Evolutionary conservation across 2,329 filamentous ascomycete species (phyloP).

Genomic region (Apiospora marii): DNA sequence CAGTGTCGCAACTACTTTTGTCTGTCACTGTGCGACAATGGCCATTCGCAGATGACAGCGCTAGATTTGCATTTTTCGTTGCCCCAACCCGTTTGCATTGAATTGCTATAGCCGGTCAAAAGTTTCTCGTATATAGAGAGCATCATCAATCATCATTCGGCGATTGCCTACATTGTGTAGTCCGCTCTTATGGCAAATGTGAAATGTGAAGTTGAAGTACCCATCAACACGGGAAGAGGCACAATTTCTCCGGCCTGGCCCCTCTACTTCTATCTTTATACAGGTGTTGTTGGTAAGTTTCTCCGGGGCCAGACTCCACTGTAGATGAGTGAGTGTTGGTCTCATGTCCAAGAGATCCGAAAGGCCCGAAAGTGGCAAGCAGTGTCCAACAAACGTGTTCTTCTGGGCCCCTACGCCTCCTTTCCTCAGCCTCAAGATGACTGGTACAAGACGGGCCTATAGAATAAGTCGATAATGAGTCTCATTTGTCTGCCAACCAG

Average conservation of each 20-base stretch:
- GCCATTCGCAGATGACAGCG: background rate
- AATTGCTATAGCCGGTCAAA: background rate
- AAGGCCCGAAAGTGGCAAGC: no score
- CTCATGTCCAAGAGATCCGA: no score
- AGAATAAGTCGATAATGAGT: background rate
- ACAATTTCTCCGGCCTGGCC: background rate
- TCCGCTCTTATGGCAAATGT: background rate
- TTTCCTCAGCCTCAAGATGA: background rate
- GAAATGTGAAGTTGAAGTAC: background rate
- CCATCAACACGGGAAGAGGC: background rate
- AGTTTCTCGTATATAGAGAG: background rate
- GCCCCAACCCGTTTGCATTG: background rate
- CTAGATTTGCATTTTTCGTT: constrained; percentile 9
- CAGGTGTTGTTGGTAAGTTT: background rate
- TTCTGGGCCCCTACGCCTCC: no score
- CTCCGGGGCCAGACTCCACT: background rate
- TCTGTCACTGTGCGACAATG: background rate
- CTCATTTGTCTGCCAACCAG: background rate
- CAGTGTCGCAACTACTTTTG: background rate
- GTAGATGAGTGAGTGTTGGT: background rate
- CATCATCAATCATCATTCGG: constrained; percentile 10
- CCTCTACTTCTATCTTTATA: no score
- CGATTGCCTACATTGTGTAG: background rate
- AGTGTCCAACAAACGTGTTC: no score
- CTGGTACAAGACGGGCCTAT: background rate